phyloP scores from a whole-genome alignment of 1,139 yeast species.

The Nakaseomyces delphensis region DNA sequence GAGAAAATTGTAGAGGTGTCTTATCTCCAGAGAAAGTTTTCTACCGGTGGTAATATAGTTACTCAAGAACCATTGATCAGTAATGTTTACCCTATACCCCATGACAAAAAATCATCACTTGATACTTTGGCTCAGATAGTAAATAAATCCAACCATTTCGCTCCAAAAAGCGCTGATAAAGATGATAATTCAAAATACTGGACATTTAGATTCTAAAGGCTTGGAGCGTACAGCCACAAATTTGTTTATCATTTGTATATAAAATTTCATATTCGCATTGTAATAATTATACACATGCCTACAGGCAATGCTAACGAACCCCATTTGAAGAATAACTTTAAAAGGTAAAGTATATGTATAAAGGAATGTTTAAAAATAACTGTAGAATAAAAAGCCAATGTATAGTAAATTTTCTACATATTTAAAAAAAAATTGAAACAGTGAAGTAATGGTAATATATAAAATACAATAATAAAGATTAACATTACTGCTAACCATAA shows the following conservation, averaged over 20 bases:
- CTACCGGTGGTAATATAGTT: too few species aligned
- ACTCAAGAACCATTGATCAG: conserved; percentile 18
- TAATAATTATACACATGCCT: too few species aligned
- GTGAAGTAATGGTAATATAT: conserved; percentile 6
- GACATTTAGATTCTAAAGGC: background rate
- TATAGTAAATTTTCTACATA: conserved; percentile 4
- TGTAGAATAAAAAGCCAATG: conserved; percentile 6
- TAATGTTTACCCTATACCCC: conserved; percentile 17
- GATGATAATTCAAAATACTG: background rate
- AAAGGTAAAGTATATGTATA: too few species aligned
- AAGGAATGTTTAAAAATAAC: too few species aligned
- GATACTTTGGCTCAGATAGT: background rate
- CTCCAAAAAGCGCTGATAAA: background rate
- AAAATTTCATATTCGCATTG: background rate
- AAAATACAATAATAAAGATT: conserved; percentile 6
- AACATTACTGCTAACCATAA: conserved; percentile 6
- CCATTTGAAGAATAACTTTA: too few species aligned
- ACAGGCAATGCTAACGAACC: too few species aligned
- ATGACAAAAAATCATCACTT: background rate
- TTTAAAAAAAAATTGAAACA: conserved; percentile 7
- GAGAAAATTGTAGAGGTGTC: conserved; percentile 16
- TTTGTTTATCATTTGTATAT: background rate
- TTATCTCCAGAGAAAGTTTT: too few species aligned
- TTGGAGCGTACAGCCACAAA: background rate
- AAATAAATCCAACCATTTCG: background rate